Evolutionary conservation across 768 basidiomycete genomes (phyloP).

Genomic region (Suillus spraguei): DNA sequence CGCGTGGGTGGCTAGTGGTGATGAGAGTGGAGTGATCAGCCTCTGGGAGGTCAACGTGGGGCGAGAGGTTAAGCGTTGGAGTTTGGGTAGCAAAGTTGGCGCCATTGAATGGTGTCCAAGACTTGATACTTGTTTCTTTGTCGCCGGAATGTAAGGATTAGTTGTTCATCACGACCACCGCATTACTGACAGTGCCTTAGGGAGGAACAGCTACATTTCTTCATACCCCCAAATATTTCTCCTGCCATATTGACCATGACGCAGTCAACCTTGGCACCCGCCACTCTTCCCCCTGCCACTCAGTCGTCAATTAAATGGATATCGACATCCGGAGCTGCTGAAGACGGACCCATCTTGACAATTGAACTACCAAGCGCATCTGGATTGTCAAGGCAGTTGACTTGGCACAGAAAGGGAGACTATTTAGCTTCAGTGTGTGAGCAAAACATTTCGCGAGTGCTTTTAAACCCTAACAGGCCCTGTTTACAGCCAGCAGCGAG

Average conservation of each 20-base stretch:
- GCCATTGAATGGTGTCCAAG: conserved; percentile 94
- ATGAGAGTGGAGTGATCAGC: conserved; percentile 83
- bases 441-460: conserved; percentile 36
- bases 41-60: conserved; percentile 94
- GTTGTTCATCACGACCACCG: conserved; percentile 11
- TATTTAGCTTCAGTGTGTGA: conserved; percentile 94
- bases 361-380: conserved; percentile 65
- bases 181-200: conserved; percentile 41
- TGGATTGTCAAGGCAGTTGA: conserved; percentile 74
- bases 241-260: conserved; percentile 58
- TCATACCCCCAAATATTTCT: conserved; percentile 81
- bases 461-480: conserved; percentile 14
- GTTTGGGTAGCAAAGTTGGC: conserved; percentile 76
- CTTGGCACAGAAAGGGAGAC: conserved; percentile 95
- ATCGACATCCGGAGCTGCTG: conserved; percentile 48
- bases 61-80: conserved; percentile 85
- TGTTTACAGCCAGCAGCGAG: conserved; percentile 56
- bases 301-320: conserved; percentile 76
- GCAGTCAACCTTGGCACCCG: conserved; percentile 61
- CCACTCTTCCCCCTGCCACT: conserved; percentile 59
- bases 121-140: conserved; percentile 77
- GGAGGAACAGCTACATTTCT: conserved; percentile 77
- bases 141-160: conserved; percentile 71
- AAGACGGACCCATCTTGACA: conserved; percentile 61
- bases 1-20: conserved; percentile 89